Evolutionary conservation across 2,329 filamentous ascomycete species (phyloP).

Genomic region (Nannizziopsis barbatae): DNA sequence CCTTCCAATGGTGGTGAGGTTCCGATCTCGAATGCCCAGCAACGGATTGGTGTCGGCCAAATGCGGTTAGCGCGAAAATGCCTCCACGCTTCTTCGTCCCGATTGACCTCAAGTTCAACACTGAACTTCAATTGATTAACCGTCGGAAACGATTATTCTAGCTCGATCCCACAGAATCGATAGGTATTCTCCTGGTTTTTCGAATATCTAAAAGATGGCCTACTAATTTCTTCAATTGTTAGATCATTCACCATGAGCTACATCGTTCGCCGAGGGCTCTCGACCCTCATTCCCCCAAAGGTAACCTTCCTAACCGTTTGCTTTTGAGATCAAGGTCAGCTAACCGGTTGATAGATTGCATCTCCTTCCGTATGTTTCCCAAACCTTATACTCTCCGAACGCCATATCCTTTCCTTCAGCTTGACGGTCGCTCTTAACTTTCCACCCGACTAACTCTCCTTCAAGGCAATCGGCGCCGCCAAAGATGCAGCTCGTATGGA

Average conservation of each 20-base stretch:
- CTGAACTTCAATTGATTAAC: slow-evolving; percentile 6
- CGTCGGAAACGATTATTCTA: neutral
- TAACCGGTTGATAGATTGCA: slow-evolving; percentile 52
- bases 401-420: neutral
- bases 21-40: neutral
- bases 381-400: neutral
- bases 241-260: slow-evolving; percentile 68
- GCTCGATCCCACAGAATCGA: slow-evolving; percentile 5
- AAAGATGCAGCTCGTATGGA: slow-evolving; percentile 97
- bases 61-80: slow-evolving; percentile 10
- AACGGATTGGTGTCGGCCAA: neutral
- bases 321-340: slow-evolving; percentile 21
- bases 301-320: slow-evolving; percentile 41
- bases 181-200: neutral
- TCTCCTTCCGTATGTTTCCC: slow-evolving; percentile 63
- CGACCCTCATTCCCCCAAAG: slow-evolving; percentile 98
- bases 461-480: slow-evolving; percentile 80
- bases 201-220: slow-evolving; percentile 5
- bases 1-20: neutral
- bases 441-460: neutral
- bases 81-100: slow-evolving; percentile 10
- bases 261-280: slow-evolving; percentile 80
- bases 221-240: slow-evolving; percentile 21
- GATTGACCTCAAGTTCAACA: slow-evolving; percentile 9
- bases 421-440: neutral